These are phyloP conservation scores for Vanderwaltozyma verrucispora DNA, from an alignment of 805 yeast genomes.

Conservation along the genomic window DNA sequence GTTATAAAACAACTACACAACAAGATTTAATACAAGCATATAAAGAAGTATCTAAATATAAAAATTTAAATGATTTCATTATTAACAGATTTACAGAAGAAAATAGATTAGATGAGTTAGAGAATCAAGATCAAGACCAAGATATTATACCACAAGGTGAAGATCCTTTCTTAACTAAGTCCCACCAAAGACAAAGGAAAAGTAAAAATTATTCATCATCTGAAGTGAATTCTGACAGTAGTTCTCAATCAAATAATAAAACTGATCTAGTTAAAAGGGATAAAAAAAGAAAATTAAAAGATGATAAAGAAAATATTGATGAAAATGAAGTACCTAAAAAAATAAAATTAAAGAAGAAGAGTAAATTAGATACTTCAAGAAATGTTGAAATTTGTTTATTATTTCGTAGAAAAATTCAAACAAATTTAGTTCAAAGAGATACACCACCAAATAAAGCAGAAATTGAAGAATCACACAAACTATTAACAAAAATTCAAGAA, in stretches of 20 bases:
- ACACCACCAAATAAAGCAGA: slow-evolving; percentile 19
- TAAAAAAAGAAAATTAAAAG: not conserved
- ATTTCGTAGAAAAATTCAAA: slow-evolving; percentile 25
- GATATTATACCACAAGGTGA: slow-evolving; percentile 16
- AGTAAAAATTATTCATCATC: not conserved
- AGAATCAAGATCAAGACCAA: slow-evolving; percentile 8
- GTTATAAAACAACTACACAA: slow-evolving; percentile 7
- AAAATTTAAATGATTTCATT: slow-evolving; percentile 16
- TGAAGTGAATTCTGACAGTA: not conserved
- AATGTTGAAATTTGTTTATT: slow-evolving; percentile 21
- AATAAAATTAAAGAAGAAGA: slow-evolving; percentile 3
- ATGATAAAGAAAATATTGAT: not conserved
- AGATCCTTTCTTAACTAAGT: slow-evolving; percentile 19
- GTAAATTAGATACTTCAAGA: slow-evolving; percentile 18
- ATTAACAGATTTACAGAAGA: slow-evolving; percentile 18
- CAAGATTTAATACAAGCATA: slow-evolving; percentile 21
- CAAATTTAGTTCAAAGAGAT: slow-evolving; percentile 24
- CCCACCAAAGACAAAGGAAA: slow-evolving; percentile 1
- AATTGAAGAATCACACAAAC: slow-evolving; percentile 19
- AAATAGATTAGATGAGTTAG: slow-evolving; percentile 13
- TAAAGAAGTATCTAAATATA: slow-evolving; percentile 18
- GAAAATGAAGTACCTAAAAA: not conserved
- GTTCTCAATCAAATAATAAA: not conserved
- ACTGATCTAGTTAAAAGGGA: not conserved
- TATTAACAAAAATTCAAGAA: slow-evolving; percentile 18